These are phyloP conservation scores for Claviceps spartinae DNA, from an alignment of 2,329 filamentous ascomycete species.

Conservation along the genomic window DNA sequence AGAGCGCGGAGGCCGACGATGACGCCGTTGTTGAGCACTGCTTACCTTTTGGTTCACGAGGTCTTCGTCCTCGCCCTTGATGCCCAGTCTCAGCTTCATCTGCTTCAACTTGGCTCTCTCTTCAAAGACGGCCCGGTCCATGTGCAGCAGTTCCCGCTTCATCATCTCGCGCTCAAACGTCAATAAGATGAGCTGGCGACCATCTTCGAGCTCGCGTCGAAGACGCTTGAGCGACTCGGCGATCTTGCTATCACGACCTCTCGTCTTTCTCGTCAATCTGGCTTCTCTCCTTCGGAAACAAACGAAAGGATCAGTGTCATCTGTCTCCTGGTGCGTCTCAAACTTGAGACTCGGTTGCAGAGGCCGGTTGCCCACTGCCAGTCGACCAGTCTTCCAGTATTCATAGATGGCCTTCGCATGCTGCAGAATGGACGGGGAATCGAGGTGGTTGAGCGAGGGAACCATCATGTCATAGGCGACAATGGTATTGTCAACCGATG, in stretches of 20 bases:
- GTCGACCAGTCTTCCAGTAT: conserved; percentile 69
- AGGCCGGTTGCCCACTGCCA: conserved; percentile 52
- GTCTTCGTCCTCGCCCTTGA: conserved; percentile 89
- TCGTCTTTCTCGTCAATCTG: conserved; percentile 85
- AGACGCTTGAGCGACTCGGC: conserved; percentile 89
- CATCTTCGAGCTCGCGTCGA: conserved; percentile 80
- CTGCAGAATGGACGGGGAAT: conserved; percentile 33
- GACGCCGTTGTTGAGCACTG: conserved; percentile 4
- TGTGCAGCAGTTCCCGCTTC: conserved; percentile 62
- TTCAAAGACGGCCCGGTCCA: conserved; percentile 70
- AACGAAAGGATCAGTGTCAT: conserved; percentile 93
- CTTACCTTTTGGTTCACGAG: conserved; percentile 85
- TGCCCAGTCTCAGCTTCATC: conserved; percentile 73
- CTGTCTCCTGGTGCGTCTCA: conserved; percentile 84
- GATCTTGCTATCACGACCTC: conserved; percentile 84
- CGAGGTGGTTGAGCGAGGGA: conserved; percentile 43
- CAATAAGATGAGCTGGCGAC: conserved; percentile 63
- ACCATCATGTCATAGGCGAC: conserved; percentile 67
- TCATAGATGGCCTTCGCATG: conserved; percentile 72
- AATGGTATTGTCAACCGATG: conserved; percentile 76
- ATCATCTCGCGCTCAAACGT: conserved; percentile 68
- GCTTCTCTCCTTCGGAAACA: conserved; percentile 94
- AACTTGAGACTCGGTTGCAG: conserved; percentile 78
- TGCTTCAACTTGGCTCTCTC: conserved; percentile 73
- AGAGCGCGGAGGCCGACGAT: conserved; percentile 5